Conservation (phyloP, 495 filamentous ascomycete genomes). For the Neurospora sp. region DNA sequence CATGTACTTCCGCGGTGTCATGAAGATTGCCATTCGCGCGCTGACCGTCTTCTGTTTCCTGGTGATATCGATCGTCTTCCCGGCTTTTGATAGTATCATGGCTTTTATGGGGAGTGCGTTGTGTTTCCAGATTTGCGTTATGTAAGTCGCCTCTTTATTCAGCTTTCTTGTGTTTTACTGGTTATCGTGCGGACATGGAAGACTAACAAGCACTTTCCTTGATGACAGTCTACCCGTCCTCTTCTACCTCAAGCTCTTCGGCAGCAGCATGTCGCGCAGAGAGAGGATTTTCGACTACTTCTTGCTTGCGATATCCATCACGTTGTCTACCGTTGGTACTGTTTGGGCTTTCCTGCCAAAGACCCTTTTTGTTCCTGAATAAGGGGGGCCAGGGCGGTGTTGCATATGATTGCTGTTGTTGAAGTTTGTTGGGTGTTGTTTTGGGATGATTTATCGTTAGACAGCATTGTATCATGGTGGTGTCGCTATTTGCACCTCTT, state of each 20-base stretch:
- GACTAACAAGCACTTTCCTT: background rate
- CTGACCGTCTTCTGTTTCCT: conserved; percentile 30
- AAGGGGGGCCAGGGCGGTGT: background rate
- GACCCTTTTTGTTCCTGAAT: conserved; percentile 37
- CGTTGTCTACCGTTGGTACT: conserved; percentile 68
- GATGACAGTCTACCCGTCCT: conserved; percentile 52
- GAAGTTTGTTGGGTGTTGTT: background rate
- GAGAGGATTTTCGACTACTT: conserved; percentile 60
- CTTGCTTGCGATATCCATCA: conserved; percentile 56
- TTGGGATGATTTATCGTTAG: background rate
- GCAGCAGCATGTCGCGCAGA: conserved; percentile 53
- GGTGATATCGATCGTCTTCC: conserved; percentile 64
- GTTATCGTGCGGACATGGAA: background rate
- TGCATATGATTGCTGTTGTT: background rate
- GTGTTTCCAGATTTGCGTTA: conserved; percentile 91
- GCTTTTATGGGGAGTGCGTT: conserved; percentile 82
- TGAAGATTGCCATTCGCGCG: conserved; percentile 54
- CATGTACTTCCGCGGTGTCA: conserved; percentile 43
- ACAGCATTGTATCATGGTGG: background rate
- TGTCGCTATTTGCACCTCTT: background rate
- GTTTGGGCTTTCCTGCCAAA: conserved; percentile 82
- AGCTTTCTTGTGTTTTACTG: background rate
- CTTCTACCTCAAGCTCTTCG: conserved; percentile 91
- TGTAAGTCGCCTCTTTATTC: conserved; percentile 34
- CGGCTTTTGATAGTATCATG: conserved; percentile 89